phyloP scores from a whole-genome alignment of 108 stramenopile genomes.

The Fragilariopsis cylindrus region DNA sequence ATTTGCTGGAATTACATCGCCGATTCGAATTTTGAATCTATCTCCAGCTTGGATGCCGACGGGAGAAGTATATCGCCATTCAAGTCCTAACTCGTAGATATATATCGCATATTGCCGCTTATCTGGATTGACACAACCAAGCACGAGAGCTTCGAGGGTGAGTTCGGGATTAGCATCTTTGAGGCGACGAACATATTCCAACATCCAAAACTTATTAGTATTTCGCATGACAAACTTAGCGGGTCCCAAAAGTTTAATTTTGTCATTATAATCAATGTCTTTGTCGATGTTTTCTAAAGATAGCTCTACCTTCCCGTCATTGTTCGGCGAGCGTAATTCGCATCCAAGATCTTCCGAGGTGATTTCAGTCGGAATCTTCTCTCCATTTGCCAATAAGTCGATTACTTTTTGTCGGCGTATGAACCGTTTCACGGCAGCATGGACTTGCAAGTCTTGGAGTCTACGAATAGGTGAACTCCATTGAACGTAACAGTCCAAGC shows the following conservation, averaged over 20 bases:
- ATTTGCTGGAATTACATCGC: constrained; percentile 53
- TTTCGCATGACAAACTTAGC: constrained; percentile 53
- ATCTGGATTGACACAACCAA: constrained; percentile 65
- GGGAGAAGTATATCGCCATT: constrained; percentile 67
- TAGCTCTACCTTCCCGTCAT: constrained; percentile 9
- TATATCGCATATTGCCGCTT: constrained; percentile 71
- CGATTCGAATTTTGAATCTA: constrained; percentile 50
- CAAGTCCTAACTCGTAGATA: constrained; percentile 72
- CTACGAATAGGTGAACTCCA: constrained; percentile 85
- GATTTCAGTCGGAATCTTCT: constrained; percentile 47
- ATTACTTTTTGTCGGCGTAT: constrained; percentile 61
- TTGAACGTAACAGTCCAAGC: constrained; percentile 76
- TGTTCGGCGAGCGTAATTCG: constrained; percentile 21
- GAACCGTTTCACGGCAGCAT: constrained; percentile 72
- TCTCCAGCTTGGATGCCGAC: constrained; percentile 57
- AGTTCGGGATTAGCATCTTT: constrained; percentile 35
- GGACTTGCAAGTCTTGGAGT: constrained; percentile 48
- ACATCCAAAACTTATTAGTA: constrained; percentile 76
- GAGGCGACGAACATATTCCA: constrained; percentile 68
- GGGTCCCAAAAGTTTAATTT: constrained; percentile 51
- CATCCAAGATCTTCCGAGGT: constrained; percentile 53
- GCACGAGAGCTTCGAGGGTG: constrained; percentile 54
- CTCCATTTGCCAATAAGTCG: constrained; percentile 42
- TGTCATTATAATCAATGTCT: constrained; percentile 65
- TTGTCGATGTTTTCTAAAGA: constrained; percentile 8